Percentiles rank a stretch among this genome's conserved stretches.
These are phyloP conservation scores for Ichthyophthirius multifiliis DNA, from an alignment of 169 alveolate species.

Conservation along the genomic window DNA sequence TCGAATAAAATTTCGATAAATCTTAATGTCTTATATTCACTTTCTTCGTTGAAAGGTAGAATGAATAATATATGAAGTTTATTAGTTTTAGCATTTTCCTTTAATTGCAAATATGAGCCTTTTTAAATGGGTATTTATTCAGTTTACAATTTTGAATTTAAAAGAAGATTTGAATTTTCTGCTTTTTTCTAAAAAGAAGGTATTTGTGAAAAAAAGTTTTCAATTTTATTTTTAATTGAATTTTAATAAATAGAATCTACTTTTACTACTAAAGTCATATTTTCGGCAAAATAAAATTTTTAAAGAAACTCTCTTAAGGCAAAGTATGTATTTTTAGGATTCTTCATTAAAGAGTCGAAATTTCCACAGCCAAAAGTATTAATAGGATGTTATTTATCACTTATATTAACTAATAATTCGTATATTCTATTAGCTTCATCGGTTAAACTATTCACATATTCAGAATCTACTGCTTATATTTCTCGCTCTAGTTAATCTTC, in stretches of 20 bases:
- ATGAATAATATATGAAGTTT: not conserved
- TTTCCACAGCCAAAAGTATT: not conserved
- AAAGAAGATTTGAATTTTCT: not conserved
- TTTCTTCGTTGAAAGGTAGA: not conserved
- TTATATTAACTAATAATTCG: not conserved
- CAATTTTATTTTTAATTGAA: not conserved
- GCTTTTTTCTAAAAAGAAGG: not conserved
- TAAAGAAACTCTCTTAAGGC: not conserved
- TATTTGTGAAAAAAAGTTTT: not conserved
- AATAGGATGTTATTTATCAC: not conserved
- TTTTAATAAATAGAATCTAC: not conserved
- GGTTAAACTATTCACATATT: not conserved
- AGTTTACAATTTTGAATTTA: not conserved
- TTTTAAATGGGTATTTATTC: not conserved
- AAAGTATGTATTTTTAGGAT: not conserved
- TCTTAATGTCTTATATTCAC: not conserved
- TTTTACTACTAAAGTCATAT: not conserved
- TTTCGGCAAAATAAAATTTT: not conserved
- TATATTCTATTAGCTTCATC: not conserved
- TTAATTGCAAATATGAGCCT: not conserved
- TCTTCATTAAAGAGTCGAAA: not conserved
- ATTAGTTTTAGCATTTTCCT: not conserved
- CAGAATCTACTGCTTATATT: conserved; percentile 67
- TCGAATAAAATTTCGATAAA: not conserved
- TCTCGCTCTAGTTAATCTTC: conserved; percentile 68